Evolutionary conservation across 73 alveolate species (phyloP).

Genomic region (Durusdinium trenchii): DNA sequence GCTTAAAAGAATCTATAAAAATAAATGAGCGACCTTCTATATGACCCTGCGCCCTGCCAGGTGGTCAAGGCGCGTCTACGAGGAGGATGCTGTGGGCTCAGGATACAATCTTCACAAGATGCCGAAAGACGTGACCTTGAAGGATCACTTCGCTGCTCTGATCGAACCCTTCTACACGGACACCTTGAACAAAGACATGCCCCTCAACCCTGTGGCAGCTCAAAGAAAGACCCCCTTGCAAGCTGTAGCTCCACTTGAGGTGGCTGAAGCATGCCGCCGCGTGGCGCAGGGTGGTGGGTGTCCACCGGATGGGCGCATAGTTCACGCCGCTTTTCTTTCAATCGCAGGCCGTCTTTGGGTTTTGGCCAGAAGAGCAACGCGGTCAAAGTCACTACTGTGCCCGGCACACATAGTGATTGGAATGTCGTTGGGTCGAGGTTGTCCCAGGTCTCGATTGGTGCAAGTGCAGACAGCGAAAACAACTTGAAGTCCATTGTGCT

Average conservation of each 20-base stretch:
- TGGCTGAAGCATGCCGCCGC: background rate
- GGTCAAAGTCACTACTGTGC: background rate
- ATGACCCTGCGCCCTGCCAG: no score
- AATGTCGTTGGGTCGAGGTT: background rate
- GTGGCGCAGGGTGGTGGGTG: background rate
- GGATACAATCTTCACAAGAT: slow-evolving; percentile 7
- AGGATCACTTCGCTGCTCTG: background rate
- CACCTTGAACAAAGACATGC: background rate
- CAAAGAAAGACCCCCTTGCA: slow-evolving; percentile 11
- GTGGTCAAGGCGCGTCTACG: background rate
- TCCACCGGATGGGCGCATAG: background rate
- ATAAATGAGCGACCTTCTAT: no score
- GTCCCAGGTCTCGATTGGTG: background rate
- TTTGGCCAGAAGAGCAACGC: background rate
- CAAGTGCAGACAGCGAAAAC: background rate
- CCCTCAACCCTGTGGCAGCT: background rate
- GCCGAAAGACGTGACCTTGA: background rate
- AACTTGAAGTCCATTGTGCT: background rate
- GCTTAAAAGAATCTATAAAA: no score
- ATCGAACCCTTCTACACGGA: background rate
- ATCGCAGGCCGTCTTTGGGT: background rate
- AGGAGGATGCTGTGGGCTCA: background rate
- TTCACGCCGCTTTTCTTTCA: background rate
- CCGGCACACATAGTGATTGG: background rate
- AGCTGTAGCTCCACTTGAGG: background rate